Base-by-base conservation (phyloP, 768 basidiomycete genomes). In the Leccinum boreale region DNA sequence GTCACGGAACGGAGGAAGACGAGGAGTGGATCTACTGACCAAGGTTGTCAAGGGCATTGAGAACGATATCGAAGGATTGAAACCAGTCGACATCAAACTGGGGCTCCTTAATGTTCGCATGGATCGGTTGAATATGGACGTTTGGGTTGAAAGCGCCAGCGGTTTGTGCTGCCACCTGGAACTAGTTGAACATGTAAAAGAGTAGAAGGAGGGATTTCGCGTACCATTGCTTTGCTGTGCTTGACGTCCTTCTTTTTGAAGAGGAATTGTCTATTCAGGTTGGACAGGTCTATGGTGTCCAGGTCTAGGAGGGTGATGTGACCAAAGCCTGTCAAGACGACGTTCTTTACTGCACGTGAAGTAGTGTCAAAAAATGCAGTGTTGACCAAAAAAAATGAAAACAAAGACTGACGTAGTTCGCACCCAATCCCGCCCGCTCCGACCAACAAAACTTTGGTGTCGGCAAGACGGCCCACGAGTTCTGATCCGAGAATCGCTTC, bases 361-460 rank as follows among this genome's bases (percentile, higher is more conserved):
- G 11, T 26, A 29, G 23, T 19, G 36, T 50, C 28, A 24, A 5
- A 29, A 29, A 12, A 28, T 3, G 31, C 29, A 26, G 21, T 23
- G 7, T n/a, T 10, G 9, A 19, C 11, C 17, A 46, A n/a, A 60
- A 23, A 44, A 21, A 39, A 3, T 4, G 36, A 36, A 44, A 44
- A 44, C 10, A 44, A 45, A 45, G 33, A 80, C 85, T 64, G 71
- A 94, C 94, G 71, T 4, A 99, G 82, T 77, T 99, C 97, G 67
- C 96, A 99, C 8, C 97, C 97, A 68, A 98, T 98, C 0, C 96
- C 96, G 47, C 95, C 95, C 45, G 94, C 94, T 28, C 97, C 97
- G 31, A 99, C 96, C 26, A 98, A 78, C 60, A 99, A 77, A 24
- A 97, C 87, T 58, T 78, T 86, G 6, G 86, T 87, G 45, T 79